phyloP scores from a whole-genome alignment of 2,329 filamentous ascomycete species.

The Cladosporium sp. region DNA sequence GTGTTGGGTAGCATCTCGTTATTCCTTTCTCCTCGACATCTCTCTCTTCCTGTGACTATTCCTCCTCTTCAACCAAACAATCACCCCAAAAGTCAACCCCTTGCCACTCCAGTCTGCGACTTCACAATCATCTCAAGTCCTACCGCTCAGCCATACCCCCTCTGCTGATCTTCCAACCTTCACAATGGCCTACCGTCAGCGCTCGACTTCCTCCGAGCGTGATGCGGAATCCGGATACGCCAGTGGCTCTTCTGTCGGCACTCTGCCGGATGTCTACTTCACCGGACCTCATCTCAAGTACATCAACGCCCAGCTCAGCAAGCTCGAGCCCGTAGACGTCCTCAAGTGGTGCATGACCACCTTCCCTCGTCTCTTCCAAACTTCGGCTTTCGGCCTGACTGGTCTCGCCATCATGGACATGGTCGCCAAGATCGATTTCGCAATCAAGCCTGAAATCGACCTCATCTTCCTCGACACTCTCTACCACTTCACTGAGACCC shows the following conservation, averaged over 20 bases:
- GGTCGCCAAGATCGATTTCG: conserved; percentile 68
- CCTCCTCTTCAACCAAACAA: neutral
- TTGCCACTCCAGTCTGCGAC: neutral
- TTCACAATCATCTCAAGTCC: neutral
- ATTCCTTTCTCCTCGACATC: conserved; percentile 13
- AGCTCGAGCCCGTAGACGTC: conserved; percentile 84
- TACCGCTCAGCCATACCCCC: neutral
- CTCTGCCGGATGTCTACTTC: conserved; percentile 75
- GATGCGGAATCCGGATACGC: conserved; percentile 80
- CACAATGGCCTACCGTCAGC: conserved; percentile 24
- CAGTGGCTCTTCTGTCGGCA: conserved; percentile 59
- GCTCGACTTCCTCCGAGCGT: conserved; percentile 29
- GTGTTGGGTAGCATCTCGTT: conserved; percentile 4
- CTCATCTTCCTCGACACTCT: conserved; percentile 54
- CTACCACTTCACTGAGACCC: conserved; percentile 50
- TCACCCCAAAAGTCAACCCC: too few relatives aligned
- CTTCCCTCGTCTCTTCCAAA: conserved; percentile 74
- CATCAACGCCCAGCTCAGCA: conserved; percentile 83
- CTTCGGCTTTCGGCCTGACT: conserved; percentile 49
- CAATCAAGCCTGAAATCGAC: conserved; percentile 51
- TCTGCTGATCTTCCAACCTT: conserved; percentile 1
- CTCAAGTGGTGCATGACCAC: conserved; percentile 88
- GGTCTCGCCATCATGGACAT: conserved; percentile 55
- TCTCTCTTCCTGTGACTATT: conserved; percentile 1
- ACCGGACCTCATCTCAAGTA: conserved; percentile 84